Percentiles rank a stretch among this genome's conserved stretches.
phyloP scores from a whole-genome alignment of 441 rosid genomes.

The Euphorbia celastroides region DNA sequence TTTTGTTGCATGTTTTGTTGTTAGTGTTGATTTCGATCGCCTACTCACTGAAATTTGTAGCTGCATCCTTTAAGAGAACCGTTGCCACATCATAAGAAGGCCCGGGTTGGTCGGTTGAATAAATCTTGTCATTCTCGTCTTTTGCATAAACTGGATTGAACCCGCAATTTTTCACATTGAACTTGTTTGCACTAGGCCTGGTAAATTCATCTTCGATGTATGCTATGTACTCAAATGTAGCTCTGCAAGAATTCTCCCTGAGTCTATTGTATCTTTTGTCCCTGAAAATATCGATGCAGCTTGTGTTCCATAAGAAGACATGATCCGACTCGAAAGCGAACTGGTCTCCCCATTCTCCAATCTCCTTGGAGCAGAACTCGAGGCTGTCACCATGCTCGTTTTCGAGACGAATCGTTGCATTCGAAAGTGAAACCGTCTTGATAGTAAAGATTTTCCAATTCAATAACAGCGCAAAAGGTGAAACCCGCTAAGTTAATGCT shows the following conservation, averaged over 20 bases:
- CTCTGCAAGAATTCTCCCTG: conserved; percentile 7
- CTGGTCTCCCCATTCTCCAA: conserved; percentile 9
- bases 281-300: conserved; percentile 6
- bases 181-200: conserved; percentile 3
- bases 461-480: conserved; percentile 16
- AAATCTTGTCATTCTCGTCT: conserved; percentile 1
- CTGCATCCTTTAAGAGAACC: not conserved
- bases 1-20: conserved; percentile 8
- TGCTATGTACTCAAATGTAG: conserved; percentile 5
- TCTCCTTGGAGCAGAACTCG: conserved; percentile 12
- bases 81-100: not conserved
- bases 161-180: conserved; percentile 15
- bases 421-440: conserved; percentile 12
- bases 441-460: conserved; percentile 8
- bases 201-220: conserved; percentile 3
- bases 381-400: conserved; percentile 8
- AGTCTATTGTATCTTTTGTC: conserved; percentile 8
- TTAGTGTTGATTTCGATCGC: not conserved
- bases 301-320: conserved; percentile 15
- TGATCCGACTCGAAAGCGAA: conserved; percentile 15
- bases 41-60: conserved; percentile 2
- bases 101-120: not conserved
- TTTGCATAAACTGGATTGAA: conserved; percentile 12
- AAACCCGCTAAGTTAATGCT: conserved; percentile 6
- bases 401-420: conserved; percentile 1